These are phyloP conservation scores for Wickerhamiella cacticola DNA, from an alignment of 805 yeast species.

Conservation along the genomic window DNA sequence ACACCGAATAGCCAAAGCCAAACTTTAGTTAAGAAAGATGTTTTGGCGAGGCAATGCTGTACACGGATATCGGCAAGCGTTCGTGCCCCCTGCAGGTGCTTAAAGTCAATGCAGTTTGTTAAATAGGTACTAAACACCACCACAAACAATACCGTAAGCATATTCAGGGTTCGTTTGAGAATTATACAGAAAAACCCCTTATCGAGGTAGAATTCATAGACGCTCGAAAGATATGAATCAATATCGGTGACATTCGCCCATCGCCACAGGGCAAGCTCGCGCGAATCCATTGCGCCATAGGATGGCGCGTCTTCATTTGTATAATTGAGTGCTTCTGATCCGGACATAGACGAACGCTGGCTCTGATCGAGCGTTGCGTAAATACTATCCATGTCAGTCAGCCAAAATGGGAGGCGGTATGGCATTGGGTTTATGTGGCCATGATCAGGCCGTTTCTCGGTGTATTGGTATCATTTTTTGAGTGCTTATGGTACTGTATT, in stretches of 20 bases:
- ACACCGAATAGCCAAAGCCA: constrained; percentile 49
- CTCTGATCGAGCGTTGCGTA: constrained; percentile 7
- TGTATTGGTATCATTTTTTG: no score
- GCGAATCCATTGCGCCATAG: constrained; percentile 32
- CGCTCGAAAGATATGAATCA: constrained; percentile 71
- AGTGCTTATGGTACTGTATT: no score
- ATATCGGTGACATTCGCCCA: constrained; percentile 95
- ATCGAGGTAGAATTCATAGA: constrained; percentile 73
- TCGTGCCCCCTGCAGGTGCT: constrained; percentile 30
- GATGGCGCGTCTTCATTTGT: background rate
- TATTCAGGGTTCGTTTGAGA: constrained; percentile 49
- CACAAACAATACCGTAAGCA: constrained; percentile 66
- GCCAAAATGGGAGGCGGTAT: background rate
- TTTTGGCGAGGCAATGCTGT: constrained; percentile 37
- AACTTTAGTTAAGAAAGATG: constrained; percentile 42
- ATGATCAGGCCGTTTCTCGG: no score
- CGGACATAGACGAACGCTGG: background rate
- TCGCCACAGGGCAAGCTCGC: constrained; percentile 77
- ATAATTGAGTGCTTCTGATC: background rate
- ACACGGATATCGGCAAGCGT: constrained; percentile 33
- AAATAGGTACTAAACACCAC: constrained; percentile 68
- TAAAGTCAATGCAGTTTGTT: constrained; percentile 67
- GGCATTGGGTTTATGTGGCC: no score
- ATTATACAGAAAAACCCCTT: constrained; percentile 77
- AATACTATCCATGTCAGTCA: constrained; percentile 7